These are phyloP conservation scores for Mortierella sp. DNA, from an alignment of 371 early-diverging fungal genomes.

Conservation along the genomic window DNA sequence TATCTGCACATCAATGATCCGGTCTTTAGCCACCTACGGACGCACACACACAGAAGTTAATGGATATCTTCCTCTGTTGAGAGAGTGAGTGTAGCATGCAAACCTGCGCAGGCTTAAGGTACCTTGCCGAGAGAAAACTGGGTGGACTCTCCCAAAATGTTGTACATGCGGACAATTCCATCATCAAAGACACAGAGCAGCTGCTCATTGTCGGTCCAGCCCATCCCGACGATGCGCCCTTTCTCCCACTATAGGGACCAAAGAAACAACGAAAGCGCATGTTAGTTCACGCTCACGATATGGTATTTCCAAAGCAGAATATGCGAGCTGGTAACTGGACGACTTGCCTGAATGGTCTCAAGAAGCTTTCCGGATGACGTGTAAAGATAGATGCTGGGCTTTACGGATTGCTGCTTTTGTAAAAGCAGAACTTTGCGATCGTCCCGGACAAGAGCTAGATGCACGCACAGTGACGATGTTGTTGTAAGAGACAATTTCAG, in stretches of 20 bases:
- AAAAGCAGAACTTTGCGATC: slow-evolving; percentile 83
- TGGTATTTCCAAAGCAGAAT: not conserved
- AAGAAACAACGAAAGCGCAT: not conserved
- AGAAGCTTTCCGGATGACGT: slow-evolving; percentile 88
- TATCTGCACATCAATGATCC: slow-evolving; percentile 85
- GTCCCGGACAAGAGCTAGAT: slow-evolving; percentile 85
- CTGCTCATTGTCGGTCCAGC: slow-evolving; percentile 90
- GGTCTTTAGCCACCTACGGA: slow-evolving; percentile 83
- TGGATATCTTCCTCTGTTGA: too few species aligned
- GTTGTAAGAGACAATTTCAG: not conserved
- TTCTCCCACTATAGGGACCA: slow-evolving; percentile 84
- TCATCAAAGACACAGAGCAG: slow-evolving; percentile 90
- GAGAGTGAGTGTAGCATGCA: not conserved
- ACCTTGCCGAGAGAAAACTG: slow-evolving; percentile 86
- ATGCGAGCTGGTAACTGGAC: too few species aligned
- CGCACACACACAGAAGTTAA: not conserved
- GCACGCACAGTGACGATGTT: not conserved
- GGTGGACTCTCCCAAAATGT: slow-evolving; percentile 80
- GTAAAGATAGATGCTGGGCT: slow-evolving; percentile 85
- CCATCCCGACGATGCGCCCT: slow-evolving; percentile 87
- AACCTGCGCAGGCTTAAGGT: not conserved
- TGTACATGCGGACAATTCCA: slow-evolving; percentile 87
- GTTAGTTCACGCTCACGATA: not conserved
- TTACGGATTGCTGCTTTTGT: slow-evolving; percentile 76
- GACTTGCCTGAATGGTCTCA: slow-evolving; percentile 81